phyloP scores from a whole-genome alignment of 2,329 filamentous ascomycete species.

The Stylonectria norvegica region DNA sequence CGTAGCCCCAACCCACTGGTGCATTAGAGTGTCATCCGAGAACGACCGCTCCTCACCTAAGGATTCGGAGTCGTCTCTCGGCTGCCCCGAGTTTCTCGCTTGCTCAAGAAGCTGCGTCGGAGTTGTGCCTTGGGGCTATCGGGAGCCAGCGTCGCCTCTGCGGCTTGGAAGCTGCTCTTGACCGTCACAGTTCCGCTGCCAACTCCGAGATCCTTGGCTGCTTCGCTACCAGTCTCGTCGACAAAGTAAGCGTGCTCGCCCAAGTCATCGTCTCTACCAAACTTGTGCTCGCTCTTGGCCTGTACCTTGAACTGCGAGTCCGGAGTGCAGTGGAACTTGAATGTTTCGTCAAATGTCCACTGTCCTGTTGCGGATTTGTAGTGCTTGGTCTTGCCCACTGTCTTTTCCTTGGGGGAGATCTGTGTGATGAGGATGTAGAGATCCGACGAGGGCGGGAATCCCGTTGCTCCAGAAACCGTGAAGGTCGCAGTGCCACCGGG shows the following conservation, averaged over 20 bases:
- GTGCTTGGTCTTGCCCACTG: constrained; percentile 88
- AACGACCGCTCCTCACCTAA: constrained; percentile 16
- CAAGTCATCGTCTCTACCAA: constrained; percentile 77
- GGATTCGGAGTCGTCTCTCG: constrained; percentile 44
- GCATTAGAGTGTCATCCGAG: too few species aligned
- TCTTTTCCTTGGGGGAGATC: constrained; percentile 66
- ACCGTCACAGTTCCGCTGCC: constrained; percentile 70
- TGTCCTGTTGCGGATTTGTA: constrained; percentile 68
- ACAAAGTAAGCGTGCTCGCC: constrained; percentile 89
- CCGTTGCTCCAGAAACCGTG: constrained; percentile 72
- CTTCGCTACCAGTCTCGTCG: constrained; percentile 68
- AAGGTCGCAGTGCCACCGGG: constrained; percentile 76
- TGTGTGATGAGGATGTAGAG: constrained; percentile 74
- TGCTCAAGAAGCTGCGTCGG: constrained; percentile 54
- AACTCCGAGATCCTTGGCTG: constrained; percentile 70
- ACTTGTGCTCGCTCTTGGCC: constrained; percentile 80
- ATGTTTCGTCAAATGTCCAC: constrained; percentile 72
- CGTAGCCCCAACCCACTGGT: too few species aligned
- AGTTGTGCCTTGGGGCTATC: constrained; percentile 47
- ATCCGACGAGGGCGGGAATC: constrained; percentile 72
- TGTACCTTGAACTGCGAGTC: constrained; percentile 84
- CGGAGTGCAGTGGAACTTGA: constrained; percentile 72
- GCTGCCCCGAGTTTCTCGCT: constrained; percentile 43
- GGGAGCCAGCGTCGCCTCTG: constrained; percentile 42
- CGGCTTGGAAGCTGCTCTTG: constrained; percentile 65